These are phyloP conservation scores for Laetiporus sulphureus DNA, from an alignment of 1,284 basidiomycete genomes.

Conservation along the genomic window DNA sequence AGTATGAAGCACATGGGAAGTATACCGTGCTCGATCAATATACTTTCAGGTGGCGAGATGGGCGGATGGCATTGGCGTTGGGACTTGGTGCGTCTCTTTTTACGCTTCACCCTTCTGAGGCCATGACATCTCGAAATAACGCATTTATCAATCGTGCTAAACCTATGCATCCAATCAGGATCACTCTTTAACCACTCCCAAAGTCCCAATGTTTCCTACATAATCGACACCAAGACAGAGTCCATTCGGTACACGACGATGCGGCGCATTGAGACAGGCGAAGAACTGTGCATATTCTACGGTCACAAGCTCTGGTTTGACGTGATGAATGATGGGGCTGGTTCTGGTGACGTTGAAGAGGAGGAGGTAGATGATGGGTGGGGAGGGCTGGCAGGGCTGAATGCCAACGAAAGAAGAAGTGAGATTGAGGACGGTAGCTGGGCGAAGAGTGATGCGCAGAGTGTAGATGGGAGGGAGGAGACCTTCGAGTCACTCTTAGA, in stretches of 20 bases:
- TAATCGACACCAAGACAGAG: conserved; percentile 43
- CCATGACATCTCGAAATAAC: too few species aligned
- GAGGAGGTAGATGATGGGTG: conserved; percentile 34
- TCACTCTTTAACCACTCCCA: conserved; percentile 78
- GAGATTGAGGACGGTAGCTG: conserved; percentile 12
- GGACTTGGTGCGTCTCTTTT: conserved; percentile 72
- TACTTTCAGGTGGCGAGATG: conserved; percentile 78
- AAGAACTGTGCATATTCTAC: conserved; percentile 81
- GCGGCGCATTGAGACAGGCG: conserved; percentile 45
- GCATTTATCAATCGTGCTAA: neutral
- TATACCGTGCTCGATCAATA: conserved; percentile 80
- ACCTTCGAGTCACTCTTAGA: conserved; percentile 14
- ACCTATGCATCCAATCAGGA: conserved; percentile 33
- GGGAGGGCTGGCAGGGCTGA: conserved; percentile 36
- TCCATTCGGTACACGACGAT: conserved; percentile 64
- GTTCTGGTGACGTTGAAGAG: neutral
- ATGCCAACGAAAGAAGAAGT: too few species aligned
- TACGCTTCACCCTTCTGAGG: too few species aligned
- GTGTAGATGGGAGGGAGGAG: neutral
- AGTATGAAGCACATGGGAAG: conserved; percentile 65
- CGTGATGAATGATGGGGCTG: conserved; percentile 24
- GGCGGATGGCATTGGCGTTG: conserved; percentile 81
- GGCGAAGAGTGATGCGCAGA: neutral
- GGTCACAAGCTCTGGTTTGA: conserved; percentile 64
- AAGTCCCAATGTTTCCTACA: conserved; percentile 67